Evolutionary conservation across 345 rosid species (phyloP), one percentile per base, ranked within the genome.

Genomic region (Cardamine occulta): DNA sequence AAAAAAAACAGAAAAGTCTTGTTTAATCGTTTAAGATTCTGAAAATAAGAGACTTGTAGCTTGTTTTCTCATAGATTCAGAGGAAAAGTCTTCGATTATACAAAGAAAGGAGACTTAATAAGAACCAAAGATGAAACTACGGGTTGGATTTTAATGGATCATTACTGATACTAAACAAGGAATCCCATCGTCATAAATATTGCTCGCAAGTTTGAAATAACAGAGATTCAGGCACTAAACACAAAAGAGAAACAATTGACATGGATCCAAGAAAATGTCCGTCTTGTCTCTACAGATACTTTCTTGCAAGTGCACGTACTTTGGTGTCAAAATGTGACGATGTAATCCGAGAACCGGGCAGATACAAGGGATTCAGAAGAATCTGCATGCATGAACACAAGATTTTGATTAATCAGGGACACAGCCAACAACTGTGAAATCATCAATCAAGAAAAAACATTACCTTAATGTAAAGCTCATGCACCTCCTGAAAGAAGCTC

Each of bases 261-360:
- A 58, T 32, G 70, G 44, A 6, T 40, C 48, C 39, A 62, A 69
- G 47, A 26, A 6, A 15, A 3, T 48, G 52, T 70, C 34, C 3
- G 4, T 21, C n/a, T 57, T 53, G 65, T 64, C 24, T 67, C 84
- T 86, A 95, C 4, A 91, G 80, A 77, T 93, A 88, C 71, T 96
- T 96, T 75, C 98, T 93, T 53, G 98, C 99, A 56, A 91, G 97
- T 0, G 92, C 93, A 1, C 97, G 95, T 15, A 93, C 96, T 83
- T 96, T 89, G 19, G 98, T 91, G 78, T 93, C 96, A 18, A 96
- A 96, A 86, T 93, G 96, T 19, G 98, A 81, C 13, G 96, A 89
- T 23, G 95, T 63, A 6, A 96, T 87, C 77, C 96, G 91, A 73
- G 98, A 93, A 58, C 99, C 97, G 0, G 97, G 98, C 78, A 96